Percentiles rank a stretch among this genome's conserved stretches.
phyloP scores from a whole-genome alignment of 768 basidiomycete species.

The Amanita pallidorosea region DNA sequence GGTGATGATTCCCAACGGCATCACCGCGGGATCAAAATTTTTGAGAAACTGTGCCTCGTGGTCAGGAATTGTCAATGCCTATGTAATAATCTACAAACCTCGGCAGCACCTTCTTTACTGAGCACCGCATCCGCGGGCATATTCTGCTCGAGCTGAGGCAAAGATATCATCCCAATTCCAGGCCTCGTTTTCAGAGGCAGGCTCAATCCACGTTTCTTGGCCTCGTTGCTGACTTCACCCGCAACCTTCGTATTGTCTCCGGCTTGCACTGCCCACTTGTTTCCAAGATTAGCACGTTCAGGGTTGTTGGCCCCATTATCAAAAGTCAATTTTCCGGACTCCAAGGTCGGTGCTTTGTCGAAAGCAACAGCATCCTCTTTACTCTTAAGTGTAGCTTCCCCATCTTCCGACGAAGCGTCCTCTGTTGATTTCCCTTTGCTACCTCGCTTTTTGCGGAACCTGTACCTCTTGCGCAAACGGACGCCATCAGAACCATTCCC shows the following conservation, averaged over 20 bases:
- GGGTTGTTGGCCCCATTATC: neutral
- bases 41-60: conserved; percentile 54
- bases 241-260: conserved; percentile 3
- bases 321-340: neutral
- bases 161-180: conserved; percentile 25
- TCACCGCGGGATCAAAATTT: conserved; percentile 69
- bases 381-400: conserved; percentile 15
- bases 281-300: neutral
- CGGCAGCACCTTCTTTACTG: conserved; percentile 62
- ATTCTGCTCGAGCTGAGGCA: conserved; percentile 58
- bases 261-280: neutral
- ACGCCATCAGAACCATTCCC: conserved; percentile 11
- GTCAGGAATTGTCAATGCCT: neutral
- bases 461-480: conserved; percentile 4
- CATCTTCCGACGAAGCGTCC: conserved; percentile 13
- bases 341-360: neutral
- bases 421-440: neutral
- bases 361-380: conserved; percentile 7
- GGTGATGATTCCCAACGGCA: conserved; percentile 87
- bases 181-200: conserved; percentile 28
- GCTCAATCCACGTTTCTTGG: conserved; percentile 10
- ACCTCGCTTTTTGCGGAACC: conserved; percentile 1
- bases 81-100: conserved; percentile 30
- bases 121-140: conserved; percentile 87
- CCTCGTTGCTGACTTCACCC: conserved; percentile 17